Base-by-base conservation (phyloP, 768 basidiomycete genomes). In the Lactarius hengduanensis region DNA sequence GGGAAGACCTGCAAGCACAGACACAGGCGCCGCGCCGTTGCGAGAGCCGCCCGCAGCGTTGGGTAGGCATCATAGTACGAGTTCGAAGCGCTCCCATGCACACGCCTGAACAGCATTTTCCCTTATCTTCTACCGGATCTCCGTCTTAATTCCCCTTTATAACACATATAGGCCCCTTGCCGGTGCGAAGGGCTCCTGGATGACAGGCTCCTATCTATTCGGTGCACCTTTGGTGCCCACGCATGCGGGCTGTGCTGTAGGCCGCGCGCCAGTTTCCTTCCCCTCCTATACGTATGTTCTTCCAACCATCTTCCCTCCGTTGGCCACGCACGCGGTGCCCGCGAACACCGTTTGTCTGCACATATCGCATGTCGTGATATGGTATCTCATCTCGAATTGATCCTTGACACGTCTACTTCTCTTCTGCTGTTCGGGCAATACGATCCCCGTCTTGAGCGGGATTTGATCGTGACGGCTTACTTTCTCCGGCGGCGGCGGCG, bases 1-100 rank as follows among this genome's bases (percentile, higher is more conserved):
- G n/a, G 30, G 30, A 57, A 57, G 55, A 32, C 55, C 13, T 34
- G 55, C 55, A 57, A 57, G 55, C 55, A 3, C 30, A 57, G n/a
- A 7, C 15, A 11, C 30, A 9, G 18, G 30, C 55, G 55, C 30
- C 28, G 8, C 30, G 30, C 30, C 15, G 15, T 34, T 30, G 16
- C 34, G 55, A 47, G 45, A 47, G n/a, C 45, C 9, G 45, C 45
- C 45, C 9, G 10, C n/a, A 47, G 20, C n/a, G n/a, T 47, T 47
- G 10, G 30, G 30, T 20, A 57, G 9, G 3, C 55, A 28, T 32
- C 28, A 18, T 34, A 8, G 18, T 4, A 30, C 28, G 34, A 32
- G 16, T 30, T 30, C 8, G 30, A 30, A 57, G 30, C 34, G 30
- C 30, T 30, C 55, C 30, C 15, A 6, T 30, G 0, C 30, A n/a